Base-by-base conservation (phyloP, 2,329 filamentous ascomycete species). In the Nigrospora osmanthi region DNA sequence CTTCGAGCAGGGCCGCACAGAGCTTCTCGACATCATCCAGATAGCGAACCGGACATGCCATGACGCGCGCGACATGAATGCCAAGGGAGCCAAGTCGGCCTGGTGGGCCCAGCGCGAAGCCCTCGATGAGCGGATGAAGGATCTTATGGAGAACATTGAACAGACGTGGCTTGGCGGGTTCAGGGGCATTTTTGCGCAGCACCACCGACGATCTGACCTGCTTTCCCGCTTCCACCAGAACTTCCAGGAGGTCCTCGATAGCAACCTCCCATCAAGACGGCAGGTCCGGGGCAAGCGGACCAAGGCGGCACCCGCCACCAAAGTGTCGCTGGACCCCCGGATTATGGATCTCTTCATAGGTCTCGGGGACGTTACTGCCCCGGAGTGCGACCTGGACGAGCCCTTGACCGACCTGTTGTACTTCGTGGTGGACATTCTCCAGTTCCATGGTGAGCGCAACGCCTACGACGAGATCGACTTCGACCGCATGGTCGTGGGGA, bases 401-500 rank as follows among this genome's bases (percentile, higher is more conserved):
- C 81, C 85, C 0, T 69, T 98, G n/a, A 89, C 85, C 53, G 93
- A 98, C 60, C 70, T 98, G 28, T 76, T 98, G 4, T 97, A 96
- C 66, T 97, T 97, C 60, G 87, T 97, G 1, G 84, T 98, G 6
- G 93, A 98, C 57, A 90, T 97, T 42, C 73, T 98, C 3, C 93
- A 97, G 61, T 97, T 98, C 64, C 88, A 95, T 54, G 93, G 93
- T 14, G 94, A 98, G 66, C 80, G 83, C 40, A 98, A 97, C 59
- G 93, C 94, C 0, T 96, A 96, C 64, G 93, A 98, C 55, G 93
- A 98, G 67, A 87, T 98, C 50, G 91, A 97, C 63, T 95, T 97
- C 59, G 93, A 98, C 52, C 70, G 76, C 53, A 94, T 98, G 80
- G 81, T 90, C 6, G 76, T 97, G 35, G 89, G 95, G 55, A 88